These are phyloP conservation scores for Arthrocladium fulminans DNA, from an alignment of 2,329 filamentous ascomycete species.

Conservation along the genomic window DNA sequence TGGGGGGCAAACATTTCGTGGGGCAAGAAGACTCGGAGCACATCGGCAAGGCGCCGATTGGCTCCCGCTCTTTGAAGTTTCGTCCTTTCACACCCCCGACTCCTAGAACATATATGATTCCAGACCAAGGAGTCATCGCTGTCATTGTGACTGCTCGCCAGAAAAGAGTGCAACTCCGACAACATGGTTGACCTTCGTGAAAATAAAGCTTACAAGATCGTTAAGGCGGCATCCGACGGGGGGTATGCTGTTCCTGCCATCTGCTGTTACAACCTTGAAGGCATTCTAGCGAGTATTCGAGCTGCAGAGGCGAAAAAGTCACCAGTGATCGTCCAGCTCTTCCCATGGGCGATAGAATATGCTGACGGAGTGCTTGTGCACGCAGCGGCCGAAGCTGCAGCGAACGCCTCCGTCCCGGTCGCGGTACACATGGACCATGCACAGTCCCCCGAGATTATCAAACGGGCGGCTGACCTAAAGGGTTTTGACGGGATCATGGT, in stretches of 20 bases:
- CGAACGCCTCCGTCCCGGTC: slow-evolving; percentile 50
- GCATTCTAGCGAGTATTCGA: slow-evolving; percentile 58
- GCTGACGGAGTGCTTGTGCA: slow-evolving; percentile 49
- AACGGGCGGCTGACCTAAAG: slow-evolving; percentile 50
- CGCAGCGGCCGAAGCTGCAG: slow-evolving; percentile 48
- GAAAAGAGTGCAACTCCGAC: background rate
- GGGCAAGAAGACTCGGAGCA: background rate
- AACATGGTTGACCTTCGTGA: slow-evolving; percentile 7
- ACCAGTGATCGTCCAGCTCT: slow-evolving; percentile 62
- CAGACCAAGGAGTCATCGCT: background rate
- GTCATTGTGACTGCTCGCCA: background rate
- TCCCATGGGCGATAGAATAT: slow-evolving; percentile 65
- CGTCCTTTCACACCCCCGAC: background rate
- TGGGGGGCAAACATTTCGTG: background rate
- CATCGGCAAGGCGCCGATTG: background rate
- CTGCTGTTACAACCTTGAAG: slow-evolving; percentile 56
- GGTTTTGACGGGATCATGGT: slow-evolving; percentile 68
- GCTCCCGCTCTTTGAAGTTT: background rate
- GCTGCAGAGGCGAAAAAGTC: slow-evolving; percentile 60
- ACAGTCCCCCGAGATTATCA: slow-evolving; percentile 54
- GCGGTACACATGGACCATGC: slow-evolving; percentile 60
- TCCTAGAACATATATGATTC: background rate
- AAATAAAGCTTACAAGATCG: slow-evolving; percentile 24
- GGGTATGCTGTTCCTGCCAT: slow-evolving; percentile 16
- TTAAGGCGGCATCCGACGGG: slow-evolving; percentile 23